phyloP scores from a whole-genome alignment of 179 eudicot genomes.

The Beta lomatogona region DNA sequence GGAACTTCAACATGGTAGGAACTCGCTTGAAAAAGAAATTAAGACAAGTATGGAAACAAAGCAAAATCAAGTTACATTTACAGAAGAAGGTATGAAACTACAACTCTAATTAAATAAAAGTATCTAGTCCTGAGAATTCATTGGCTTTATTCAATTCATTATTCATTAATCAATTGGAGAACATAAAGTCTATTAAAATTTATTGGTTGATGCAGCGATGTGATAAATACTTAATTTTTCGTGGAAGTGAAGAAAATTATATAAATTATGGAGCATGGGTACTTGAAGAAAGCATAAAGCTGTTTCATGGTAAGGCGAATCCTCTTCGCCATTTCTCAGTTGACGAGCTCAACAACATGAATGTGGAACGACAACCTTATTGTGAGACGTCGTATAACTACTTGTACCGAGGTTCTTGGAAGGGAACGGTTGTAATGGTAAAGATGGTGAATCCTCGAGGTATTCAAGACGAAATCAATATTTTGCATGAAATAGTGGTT shows the following conservation, averaged over 20 bases:
- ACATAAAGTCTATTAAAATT: neutral
- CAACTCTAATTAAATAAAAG: too few species aligned
- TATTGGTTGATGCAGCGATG: neutral
- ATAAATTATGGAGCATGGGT: neutral
- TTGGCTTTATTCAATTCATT: too few species aligned
- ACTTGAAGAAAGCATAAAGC: neutral
- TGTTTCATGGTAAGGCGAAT: neutral
- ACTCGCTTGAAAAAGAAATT: too few species aligned
- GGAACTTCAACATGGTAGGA: too few species aligned
- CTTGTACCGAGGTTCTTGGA: neutral
- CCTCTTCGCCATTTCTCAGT: neutral
- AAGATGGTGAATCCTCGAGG: too few species aligned
- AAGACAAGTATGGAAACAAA: too few species aligned
- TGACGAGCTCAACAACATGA: conserved; percentile 2
- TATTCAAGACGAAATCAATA: too few species aligned
- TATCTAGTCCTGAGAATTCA: too few species aligned
- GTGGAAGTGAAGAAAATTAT: neutral
- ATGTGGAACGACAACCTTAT: neutral
- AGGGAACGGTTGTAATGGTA: neutral
- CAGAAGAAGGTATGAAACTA: too few species aligned
- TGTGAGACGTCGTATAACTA: neutral
- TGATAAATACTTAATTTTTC: neutral
- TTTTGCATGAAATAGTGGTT: conserved; percentile 8
- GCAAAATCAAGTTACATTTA: too few species aligned
- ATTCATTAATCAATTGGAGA: too few species aligned